These are phyloP conservation scores for Picea glauca DNA, from an alignment of 75 land plant species.

Conservation along the genomic window DNA sequence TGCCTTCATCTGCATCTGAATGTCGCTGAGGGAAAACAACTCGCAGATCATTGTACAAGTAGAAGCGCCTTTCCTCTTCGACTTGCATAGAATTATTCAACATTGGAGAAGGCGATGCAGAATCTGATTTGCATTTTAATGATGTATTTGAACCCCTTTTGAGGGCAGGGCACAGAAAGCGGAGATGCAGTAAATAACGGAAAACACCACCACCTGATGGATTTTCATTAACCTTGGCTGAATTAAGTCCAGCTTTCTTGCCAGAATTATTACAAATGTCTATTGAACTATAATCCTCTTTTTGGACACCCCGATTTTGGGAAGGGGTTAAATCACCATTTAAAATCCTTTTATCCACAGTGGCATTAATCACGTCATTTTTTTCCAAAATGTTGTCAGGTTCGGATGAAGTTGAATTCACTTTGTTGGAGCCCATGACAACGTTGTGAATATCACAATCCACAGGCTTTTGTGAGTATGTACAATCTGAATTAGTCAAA, in stretches of 20 bases:
- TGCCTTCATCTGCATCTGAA: conserved; percentile 97
- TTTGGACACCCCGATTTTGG: background rate
- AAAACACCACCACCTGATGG: conserved; percentile 46
- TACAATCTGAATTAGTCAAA: background rate
- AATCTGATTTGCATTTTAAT: conserved; percentile 45
- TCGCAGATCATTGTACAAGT: conserved; percentile 87
- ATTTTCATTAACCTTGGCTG: conserved; percentile 44
- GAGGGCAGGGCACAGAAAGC: conserved; percentile 74
- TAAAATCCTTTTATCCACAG: background rate
- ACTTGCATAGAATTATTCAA: conserved; percentile 9
- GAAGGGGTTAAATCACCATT: background rate
- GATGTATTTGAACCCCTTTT: conserved; percentile 36
- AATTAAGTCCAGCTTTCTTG: conserved; percentile 14
- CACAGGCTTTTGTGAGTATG: conserved; percentile 1
- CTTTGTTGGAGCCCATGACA: background rate
- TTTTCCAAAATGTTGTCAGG: background rate
- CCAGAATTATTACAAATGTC: conserved; percentile 15
- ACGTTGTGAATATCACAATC: background rate
- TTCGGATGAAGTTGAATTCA: conserved; percentile 2
- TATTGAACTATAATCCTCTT: conserved; percentile 9
- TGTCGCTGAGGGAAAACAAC: conserved; percentile 99
- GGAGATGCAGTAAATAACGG: conserved; percentile 89
- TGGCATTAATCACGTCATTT: background rate
- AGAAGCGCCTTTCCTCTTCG: conserved; percentile 67
- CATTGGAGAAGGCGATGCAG: conserved; percentile 23